Base-by-base conservation (phyloP, 129 eudicot species). In the Helianthus tuberosus region DNA sequence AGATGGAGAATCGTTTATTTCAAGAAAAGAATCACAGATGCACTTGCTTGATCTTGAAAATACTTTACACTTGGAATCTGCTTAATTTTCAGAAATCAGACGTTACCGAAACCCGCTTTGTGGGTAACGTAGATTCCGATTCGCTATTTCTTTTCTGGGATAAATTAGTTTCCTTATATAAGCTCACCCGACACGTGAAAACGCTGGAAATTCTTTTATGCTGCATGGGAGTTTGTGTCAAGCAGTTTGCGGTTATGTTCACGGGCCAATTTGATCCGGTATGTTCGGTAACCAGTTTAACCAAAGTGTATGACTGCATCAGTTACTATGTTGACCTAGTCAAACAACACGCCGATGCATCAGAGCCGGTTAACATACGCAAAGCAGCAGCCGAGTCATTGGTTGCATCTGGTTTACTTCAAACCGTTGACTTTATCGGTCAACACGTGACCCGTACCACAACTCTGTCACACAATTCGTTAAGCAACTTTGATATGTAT, bases 371-470 rank as follows among this genome's bases (percentile, higher is more conserved):
- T n/a, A 91, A 78, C 81, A 87, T 91, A 84, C 87, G 99, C 41
- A 91, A 77, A 72, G 97, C 99, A 61, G 94, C 96, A 55, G 93
- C 97, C 1, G 97, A 95, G 44, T 91, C 99, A 39, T 16, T 95
- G 58, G 64, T 91, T 54, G 91, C 95, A 20, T 95, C 99, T 78
- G 99, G 92, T 69, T 68, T 95, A 82, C 89, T 95, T 43, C 88
- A 82, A 72, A 89, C 91, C 63, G 96, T 86, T 43, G 75, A 73
- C 68, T 44, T 73, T 49, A 62, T 91, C 20, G 91, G 96, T 75
- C 78, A 86, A 47, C 69, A 57, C 7, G 77, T 94, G 54, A 52
- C 44, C 66, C 58, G 57, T 16, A 59, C 46, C n/a, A 23, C 17
- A 9, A 50, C 63, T 60, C 80, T 73, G 46, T 69, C 77, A n/a